Evolutionary conservation across 495 filamentous ascomycete species (phyloP), one percentile per base, ranked within the genome.

Genomic region (Apiosordaria backusii): DNA sequence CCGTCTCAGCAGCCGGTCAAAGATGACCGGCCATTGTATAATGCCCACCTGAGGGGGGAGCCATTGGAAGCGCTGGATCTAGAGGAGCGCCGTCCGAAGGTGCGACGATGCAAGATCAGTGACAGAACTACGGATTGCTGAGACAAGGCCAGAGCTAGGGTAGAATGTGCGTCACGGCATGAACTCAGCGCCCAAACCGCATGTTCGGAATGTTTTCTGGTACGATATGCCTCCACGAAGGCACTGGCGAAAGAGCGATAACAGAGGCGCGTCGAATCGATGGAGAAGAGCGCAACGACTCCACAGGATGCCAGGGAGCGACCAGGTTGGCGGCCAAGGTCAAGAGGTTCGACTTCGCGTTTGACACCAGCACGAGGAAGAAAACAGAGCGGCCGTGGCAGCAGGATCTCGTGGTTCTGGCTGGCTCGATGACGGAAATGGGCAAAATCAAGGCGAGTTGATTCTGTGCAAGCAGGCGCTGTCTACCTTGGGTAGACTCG

Each of bases 211-310:
- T 25, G 9, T 45, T 21, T 55, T 13, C 59, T 19, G 13, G 26
- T 25, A n/a, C 27, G n/a, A 61, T 35, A 22, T 35, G 9, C 22
- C 26, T 61, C 24, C 0, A 61, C 10, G 26, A 4, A 27, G 52
- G 52, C 1, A 18, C 52, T 55, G 52, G 52, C 21, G 22, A 55
- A n/a, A 23, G 18, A 23, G 52, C 13, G 52, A 55, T 6, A 23
- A 55, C 22, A 25, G 13, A 59, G 21, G 22, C 24, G 57, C 57
- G 57, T 27, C 57, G 24, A 59, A 59, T 59, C 57, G 16, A 27
- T 59, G 19, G 53, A 55, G 53, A 45, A 45, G 35, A 55, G n/a
- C 21, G 2, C 22, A 19, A 18, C 52, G 52, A 23, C 52, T 23
- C 52, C 52, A 55, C 52, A 55, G 10, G 4, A 19, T 55, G n/a